Percentiles rank a stretch among this genome's conserved stretches.
These are phyloP conservation scores for Misopates orontium DNA, from an alignment of 257 asterid species.

Conservation along the genomic window DNA sequence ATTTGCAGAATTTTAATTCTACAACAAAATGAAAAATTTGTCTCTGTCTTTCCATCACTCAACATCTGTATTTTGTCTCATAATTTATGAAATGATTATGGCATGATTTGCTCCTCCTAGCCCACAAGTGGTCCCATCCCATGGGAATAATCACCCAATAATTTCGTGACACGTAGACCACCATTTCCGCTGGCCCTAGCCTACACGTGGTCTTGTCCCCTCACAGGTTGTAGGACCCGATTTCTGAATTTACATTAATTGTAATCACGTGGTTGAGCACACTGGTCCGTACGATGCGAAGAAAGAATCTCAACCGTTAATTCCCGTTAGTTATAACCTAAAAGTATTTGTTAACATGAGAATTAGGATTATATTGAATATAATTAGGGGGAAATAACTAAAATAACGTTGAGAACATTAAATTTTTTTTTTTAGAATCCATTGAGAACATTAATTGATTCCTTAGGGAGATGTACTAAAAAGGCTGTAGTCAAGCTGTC, in stretches of 20 bases:
- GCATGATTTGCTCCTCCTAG: not conserved
- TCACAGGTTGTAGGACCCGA: conserved; percentile 10
- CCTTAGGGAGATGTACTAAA: not conserved
- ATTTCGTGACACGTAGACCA: conserved; percentile 4
- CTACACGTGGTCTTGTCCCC: conserved; percentile 29
- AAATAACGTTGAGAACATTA: not conserved
- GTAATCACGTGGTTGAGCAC: conserved; percentile 28
- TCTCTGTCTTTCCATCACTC: not conserved
- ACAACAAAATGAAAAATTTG: too few species aligned
- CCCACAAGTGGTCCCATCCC: not conserved
- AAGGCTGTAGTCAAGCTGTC: conserved; percentile 20
- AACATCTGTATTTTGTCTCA: not conserved
- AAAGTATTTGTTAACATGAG: not conserved
- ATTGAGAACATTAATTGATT: conserved; percentile 11
- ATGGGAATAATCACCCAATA: conserved; percentile 8
- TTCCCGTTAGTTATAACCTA: not conserved
- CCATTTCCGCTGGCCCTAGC: not conserved
- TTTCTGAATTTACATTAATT: conserved; percentile 20
- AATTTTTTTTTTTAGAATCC: too few species aligned
- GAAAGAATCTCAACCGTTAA: conserved; percentile 3
- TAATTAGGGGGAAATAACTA: not conserved
- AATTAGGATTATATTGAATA: not conserved
- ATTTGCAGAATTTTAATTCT: not conserved
- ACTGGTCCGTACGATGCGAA: conserved; percentile 7
- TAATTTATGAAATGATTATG: not conserved